A percentile compares a stretch with the other conserved stretches of the same genome.
phyloP scores from a whole-genome alignment of 192 early-diverging fungal genomes.

The Linnemannia exigua region DNA sequence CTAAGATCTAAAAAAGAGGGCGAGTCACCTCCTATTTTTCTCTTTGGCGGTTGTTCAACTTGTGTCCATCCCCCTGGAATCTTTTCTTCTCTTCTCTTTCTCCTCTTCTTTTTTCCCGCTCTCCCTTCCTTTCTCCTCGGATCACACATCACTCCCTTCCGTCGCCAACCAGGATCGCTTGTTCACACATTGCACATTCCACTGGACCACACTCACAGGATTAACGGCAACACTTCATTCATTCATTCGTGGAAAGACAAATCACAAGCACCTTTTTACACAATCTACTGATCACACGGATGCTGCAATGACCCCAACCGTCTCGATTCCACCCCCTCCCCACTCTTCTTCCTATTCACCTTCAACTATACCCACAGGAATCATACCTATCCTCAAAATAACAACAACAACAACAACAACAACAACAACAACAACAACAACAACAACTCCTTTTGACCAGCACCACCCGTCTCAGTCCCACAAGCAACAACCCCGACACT shows the following conservation, averaged over 20 bases:
- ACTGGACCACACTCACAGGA: not conserved
- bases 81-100: not conserved
- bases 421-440: not conserved
- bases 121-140: not conserved
- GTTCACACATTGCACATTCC: not conserved
- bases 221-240: not conserved
- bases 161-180: not conserved
- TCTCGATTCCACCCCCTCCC: not conserved
- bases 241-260: not conserved
- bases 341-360: not conserved
- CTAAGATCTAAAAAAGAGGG: too few species aligned
- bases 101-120: not conserved
- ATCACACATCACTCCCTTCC: not conserved
- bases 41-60: not conserved
- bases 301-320: not conserved
- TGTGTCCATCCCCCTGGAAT: not conserved
- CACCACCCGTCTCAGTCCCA: too few species aligned
- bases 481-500: not conserved
- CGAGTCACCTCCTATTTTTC: not conserved
- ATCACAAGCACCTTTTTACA: not conserved
- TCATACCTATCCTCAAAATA: not conserved
- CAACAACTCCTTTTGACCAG: too few species aligned
- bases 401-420: not conserved
- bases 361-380: constrained; percentile 1
- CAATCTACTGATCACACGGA: not conserved